phyloP scores from a whole-genome alignment of 2,329 filamentous ascomycete species.

The Microdochium bolleyi region DNA sequence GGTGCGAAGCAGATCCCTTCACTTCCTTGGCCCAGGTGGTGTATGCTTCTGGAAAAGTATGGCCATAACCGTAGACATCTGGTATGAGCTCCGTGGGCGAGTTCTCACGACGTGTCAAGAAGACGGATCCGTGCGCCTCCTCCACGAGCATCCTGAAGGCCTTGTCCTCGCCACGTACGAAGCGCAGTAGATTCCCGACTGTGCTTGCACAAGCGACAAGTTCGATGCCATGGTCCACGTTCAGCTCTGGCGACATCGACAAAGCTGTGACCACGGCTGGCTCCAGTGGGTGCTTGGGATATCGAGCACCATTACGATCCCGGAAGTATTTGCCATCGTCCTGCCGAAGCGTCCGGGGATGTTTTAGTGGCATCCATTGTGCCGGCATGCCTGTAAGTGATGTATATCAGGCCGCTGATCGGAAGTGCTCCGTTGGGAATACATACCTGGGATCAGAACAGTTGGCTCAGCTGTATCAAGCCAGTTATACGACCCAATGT shows the following conservation, averaged over 20 bases:
- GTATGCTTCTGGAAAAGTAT: conserved; percentile 58
- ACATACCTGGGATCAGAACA: conserved; percentile 24
- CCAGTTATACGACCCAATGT: conserved; percentile 29
- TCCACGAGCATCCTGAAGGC: conserved; percentile 53
- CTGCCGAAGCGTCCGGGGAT: conserved; percentile 23
- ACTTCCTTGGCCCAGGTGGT: conserved; percentile 53
- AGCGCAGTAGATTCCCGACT: conserved; percentile 52
- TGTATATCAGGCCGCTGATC: conserved; percentile 2
- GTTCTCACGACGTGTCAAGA: conserved; percentile 56
- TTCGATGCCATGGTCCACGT: conserved; percentile 28
- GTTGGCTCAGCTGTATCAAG: conserved; percentile 13
- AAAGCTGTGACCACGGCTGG: conserved; percentile 34
- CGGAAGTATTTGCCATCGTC: conserved; percentile 43
- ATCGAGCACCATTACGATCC: conserved; percentile 44
- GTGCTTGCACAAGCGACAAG: conserved; percentile 54
- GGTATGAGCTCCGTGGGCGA: conserved; percentile 47
- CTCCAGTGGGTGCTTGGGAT: conserved; percentile 40
- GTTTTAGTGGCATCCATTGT: conserved; percentile 34
- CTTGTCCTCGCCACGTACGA: conserved; percentile 33
- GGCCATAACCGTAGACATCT: conserved; percentile 52
- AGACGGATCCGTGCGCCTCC: conserved; percentile 45
- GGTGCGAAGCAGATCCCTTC: conserved; percentile 49
- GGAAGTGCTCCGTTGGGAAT: background rate
- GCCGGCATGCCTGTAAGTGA: conserved; percentile 35
- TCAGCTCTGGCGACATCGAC: conserved; percentile 1